Evolutionary conservation across 1,139 yeast genomes (phyloP), one percentile per base, ranked within the genome.

Genomic region (Kluyveromyces sp.): DNA sequence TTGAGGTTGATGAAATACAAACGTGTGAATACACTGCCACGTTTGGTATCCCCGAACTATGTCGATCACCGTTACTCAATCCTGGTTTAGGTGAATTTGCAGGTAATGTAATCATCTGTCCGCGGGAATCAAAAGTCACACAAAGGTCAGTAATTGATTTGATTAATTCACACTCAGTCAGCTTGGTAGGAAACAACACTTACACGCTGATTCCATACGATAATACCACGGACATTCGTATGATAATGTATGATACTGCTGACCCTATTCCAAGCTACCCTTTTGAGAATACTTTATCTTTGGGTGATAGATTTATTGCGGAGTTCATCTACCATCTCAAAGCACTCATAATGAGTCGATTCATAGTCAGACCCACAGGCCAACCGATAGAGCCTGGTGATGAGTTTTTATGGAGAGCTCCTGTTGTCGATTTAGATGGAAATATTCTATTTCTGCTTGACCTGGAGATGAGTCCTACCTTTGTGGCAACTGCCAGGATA

Each of bases 21-120:
- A 82, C 92, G 0, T 88, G 96, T 60, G 77, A 77, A 39, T 87
- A 87, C 56, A 73, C 73, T 51, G 71, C 82, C 60, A 69, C 69
- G n/a, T 64, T 87, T 1, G 70, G 73, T 37, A 68, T 82, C 1
- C 81, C 84, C 0, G 66, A 68, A 4, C 65, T 86, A 18, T 88
- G 96, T 60, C 55, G 58, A 7, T 28, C 61, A 18, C 57, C 55
- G 26, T 19, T 28, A 9, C 13, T 38, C 13, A 31, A 29, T 13
- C 33, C 18, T 4, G 12, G 7, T 18, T n/a, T 22, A 6, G 22
- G 11, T 19, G 15, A n/a, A 6, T 20, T 19, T 6, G 16, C 29
- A 13, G 35, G 13, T 18, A 9, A 32, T 26, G 20, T 11, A 4
- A 31, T 38, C 6, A 8, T 11, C 13, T 38, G 41, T 19, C 30